Percentiles rank a stretch among this genome's conserved stretches.
Conservation (phyloP, 2,329 filamentous ascomycete species). For the Fusarium nurragi region DNA sequence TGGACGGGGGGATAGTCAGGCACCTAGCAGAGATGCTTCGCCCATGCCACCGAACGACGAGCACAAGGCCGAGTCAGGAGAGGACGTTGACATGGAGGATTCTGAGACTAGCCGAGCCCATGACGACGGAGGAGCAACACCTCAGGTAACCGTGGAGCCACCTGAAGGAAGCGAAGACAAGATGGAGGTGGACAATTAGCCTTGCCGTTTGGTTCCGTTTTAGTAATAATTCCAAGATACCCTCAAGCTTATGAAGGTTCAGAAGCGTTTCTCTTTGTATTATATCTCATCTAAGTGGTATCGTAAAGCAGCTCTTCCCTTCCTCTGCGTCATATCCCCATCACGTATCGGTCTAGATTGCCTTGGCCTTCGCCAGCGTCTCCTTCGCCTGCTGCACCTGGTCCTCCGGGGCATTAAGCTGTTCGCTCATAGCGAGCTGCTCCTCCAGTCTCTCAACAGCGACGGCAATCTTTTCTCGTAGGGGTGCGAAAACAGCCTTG, state of each 20-base stretch:
- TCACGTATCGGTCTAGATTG: conserved; percentile 26
- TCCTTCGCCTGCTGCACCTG: conserved; percentile 67
- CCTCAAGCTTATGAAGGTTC: conserved; percentile 34
- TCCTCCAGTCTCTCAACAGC: conserved; percentile 79
- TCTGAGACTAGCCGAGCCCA: conserved; percentile 49
- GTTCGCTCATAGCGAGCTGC: conserved; percentile 73
- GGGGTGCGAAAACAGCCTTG: conserved; percentile 78
- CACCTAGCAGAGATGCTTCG: conserved; percentile 44
- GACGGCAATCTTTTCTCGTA: conserved; percentile 76
- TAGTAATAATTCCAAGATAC: conserved; percentile 42
- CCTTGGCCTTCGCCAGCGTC: conserved; percentile 61
- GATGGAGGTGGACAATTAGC: conserved; percentile 70
- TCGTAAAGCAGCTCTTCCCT: conserved; percentile 16
- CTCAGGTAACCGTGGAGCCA: conserved; percentile 60
- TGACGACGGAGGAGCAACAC: conserved; percentile 56
- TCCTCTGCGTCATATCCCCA: neutral
- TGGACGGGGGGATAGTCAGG: conserved; percentile 43
- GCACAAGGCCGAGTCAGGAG: conserved; percentile 55
- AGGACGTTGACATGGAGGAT: conserved; percentile 70
- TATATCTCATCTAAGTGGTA: conserved; percentile 28
- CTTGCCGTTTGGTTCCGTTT: neutral
- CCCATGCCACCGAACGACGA: conserved; percentile 44
- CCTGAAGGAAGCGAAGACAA: conserved; percentile 61
- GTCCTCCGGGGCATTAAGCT: conserved; percentile 55
- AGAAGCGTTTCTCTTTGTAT: conserved; percentile 12